phyloP scores from a whole-genome alignment of 306 rosid species.

The Erythrophleum fordii region DNA sequence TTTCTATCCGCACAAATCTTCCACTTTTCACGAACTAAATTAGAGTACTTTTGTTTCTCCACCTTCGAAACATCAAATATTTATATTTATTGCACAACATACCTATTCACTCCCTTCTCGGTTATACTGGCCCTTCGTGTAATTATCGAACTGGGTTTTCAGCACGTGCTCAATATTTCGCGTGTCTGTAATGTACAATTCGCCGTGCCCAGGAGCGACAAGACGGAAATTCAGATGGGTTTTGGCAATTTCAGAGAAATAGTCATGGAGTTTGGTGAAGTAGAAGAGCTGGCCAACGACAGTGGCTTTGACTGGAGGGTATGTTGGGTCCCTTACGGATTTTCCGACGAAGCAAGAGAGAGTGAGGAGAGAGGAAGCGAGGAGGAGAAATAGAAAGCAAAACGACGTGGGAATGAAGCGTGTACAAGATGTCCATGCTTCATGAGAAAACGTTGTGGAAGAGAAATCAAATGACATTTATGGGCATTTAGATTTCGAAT shows the following conservation, averaged over 20 bases:
- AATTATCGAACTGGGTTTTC: slow-evolving; percentile 41
- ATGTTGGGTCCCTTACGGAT: slow-evolving; percentile 43
- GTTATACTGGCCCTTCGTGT: slow-evolving; percentile 37
- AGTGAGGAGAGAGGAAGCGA: slow-evolving; percentile 24
- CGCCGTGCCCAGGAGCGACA: slow-evolving; percentile 36
- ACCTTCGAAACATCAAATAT: too few species aligned
- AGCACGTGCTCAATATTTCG: slow-evolving; percentile 48
- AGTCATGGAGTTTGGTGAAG: slow-evolving; percentile 43
- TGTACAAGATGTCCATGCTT: background rate
- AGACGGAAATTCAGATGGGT: slow-evolving; percentile 39
- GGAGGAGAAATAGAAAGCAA: background rate
- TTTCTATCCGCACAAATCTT: too few species aligned
- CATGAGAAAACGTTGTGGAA: background rate
- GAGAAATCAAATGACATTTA: background rate
- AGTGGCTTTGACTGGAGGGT: slow-evolving; percentile 52
- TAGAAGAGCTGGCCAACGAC: slow-evolving; percentile 39
- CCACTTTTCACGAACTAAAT: too few species aligned
- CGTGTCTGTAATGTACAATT: slow-evolving; percentile 47
- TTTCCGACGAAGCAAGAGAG: slow-evolving; percentile 42
- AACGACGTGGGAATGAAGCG: background rate
- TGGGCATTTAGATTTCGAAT: too few species aligned
- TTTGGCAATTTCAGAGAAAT: slow-evolving; percentile 40
- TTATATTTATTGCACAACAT: too few species aligned
- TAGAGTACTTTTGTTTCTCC: too few species aligned
- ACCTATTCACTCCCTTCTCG: too few species aligned